Base-by-base conservation (phyloP, 2,329 filamentous ascomycete genomes). In the Cytospora schulzeri region DNA sequence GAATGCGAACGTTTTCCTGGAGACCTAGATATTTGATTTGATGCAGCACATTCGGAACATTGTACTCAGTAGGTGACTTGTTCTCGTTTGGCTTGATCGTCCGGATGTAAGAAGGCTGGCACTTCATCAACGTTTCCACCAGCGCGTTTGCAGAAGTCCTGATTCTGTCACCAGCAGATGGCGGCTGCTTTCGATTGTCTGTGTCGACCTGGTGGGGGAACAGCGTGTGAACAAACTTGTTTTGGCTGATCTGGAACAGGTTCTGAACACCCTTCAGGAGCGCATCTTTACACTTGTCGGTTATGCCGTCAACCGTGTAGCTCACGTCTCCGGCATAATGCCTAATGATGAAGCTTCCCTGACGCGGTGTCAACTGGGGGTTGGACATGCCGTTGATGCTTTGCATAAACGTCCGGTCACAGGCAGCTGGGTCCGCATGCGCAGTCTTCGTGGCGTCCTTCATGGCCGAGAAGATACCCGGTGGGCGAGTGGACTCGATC, bases 31-130 rank as follows among this genome's bases (percentile, higher is more conserved):
- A 99, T 75, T 99, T 98, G 84, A 98, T 92, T 76, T 99, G 95
- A 83, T 99, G 95, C 72, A 98, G 83, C 24, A 99, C 95, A 71
- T 98, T 98, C 33, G 88, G 88, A 24, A 86, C 85, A 71, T 97
- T 97, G 77, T 97, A 99, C 75, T 99, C 95, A 14, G 88, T 89
- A 0, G 93, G 90, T 3, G 93, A 97, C 77, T 98, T 99, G 81
- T 97, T 98, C 78, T 99, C 95, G 80, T 99, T 99, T 1, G 95
- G 95, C 79, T 99, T 99, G 80, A 99, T 98, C 0, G 95, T 99
- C 75, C 95, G 92, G 71, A 99, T 99, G 74, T 99, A 99, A 3
- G 93, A 97, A 1, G 95, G 95, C 70, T 95, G 92, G 63, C 93
- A 94, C 78, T 97, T 96, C 93, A 97, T 98, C 71, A 99, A 78